These are phyloP conservation scores for Sergeia podlipaevii DNA, from an alignment of 208 protist species.

Conservation along the genomic window DNA sequence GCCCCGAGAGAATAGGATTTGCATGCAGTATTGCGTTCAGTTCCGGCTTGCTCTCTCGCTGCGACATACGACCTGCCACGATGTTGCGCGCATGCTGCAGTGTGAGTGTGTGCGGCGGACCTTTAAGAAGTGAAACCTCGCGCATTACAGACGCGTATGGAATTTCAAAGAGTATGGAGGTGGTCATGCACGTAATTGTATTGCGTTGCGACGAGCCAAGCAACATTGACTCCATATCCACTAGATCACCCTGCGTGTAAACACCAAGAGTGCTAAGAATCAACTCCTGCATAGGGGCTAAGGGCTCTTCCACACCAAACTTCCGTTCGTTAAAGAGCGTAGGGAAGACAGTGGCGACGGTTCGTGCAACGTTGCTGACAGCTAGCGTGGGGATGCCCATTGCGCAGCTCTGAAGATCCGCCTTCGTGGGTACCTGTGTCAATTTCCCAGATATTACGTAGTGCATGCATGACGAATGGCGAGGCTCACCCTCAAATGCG, in stretches of 20 bases:
- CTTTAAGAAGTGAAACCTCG: slow-evolving; percentile 20
- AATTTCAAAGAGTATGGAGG: slow-evolving; percentile 38
- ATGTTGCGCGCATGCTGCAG: slow-evolving; percentile 26
- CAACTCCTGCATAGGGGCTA: slow-evolving; percentile 15
- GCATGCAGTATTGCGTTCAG: slow-evolving; percentile 22
- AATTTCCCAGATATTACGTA: slow-evolving; percentile 62
- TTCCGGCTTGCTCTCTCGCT: slow-evolving; percentile 20
- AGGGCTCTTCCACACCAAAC: background rate
- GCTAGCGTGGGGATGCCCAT: slow-evolving; percentile 17
- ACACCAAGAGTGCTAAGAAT: slow-evolving; percentile 27
- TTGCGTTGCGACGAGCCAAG: slow-evolving; percentile 35
- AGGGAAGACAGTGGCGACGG: slow-evolving; percentile 24
- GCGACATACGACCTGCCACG: slow-evolving; percentile 16
- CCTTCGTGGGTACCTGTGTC: slow-evolving; percentile 52
- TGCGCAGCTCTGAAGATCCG: slow-evolving; percentile 23
- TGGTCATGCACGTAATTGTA: slow-evolving; percentile 46
- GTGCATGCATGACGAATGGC: slow-evolving; percentile 25
- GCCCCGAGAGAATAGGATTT: slow-evolving; percentile 37
- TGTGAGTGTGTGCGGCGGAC: slow-evolving; percentile 8
- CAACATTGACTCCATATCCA: slow-evolving; percentile 51
- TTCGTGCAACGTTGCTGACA: slow-evolving; percentile 14
- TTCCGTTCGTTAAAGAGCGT: slow-evolving; percentile 11
- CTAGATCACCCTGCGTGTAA: slow-evolving; percentile 47
- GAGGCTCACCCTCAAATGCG: slow-evolving; percentile 42
- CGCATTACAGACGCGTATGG: slow-evolving; percentile 18